These are phyloP conservation scores for Pleurotus pulmonarius DNA, from an alignment of 768 basidiomycete genomes.

Conservation along the genomic window DNA sequence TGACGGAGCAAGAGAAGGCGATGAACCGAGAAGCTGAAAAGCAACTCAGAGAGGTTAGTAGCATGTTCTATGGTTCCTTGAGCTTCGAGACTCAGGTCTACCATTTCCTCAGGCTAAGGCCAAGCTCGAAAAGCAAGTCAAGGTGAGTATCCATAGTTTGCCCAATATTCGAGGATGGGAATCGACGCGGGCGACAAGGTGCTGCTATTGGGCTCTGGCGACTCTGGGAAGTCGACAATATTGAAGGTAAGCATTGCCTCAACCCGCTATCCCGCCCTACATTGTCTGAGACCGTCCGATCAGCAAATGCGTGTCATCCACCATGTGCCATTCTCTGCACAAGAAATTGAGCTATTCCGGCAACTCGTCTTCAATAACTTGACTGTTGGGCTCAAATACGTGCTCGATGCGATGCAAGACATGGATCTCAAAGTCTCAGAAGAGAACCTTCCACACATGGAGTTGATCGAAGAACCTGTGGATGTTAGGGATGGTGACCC, in stretches of 20 bases:
- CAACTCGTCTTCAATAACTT: conserved; percentile 94
- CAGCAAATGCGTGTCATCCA: conserved; percentile 99
- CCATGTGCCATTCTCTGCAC: conserved; percentile 71
- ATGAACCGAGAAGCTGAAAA: conserved; percentile 72
- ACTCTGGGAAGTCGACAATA: conserved; percentile 91
- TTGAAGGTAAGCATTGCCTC: conserved; percentile 54
- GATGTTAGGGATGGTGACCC: conserved; percentile 80
- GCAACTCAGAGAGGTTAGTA: conserved; percentile 67
- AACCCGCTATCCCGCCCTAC: neutral
- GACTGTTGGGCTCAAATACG: conserved; percentile 75
- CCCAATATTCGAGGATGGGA: neutral
- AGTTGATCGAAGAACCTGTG: conserved; percentile 59
- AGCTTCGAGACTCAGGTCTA: neutral
- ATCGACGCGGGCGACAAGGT: conserved; percentile 42
- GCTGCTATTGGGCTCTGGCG: conserved; percentile 87
- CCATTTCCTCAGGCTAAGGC: conserved; percentile 57
- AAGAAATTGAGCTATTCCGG: conserved; percentile 85
- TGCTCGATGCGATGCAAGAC: conserved; percentile 87
- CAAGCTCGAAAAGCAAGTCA: conserved; percentile 69
- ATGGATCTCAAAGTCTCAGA: conserved; percentile 74
- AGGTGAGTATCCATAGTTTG: conserved; percentile 38
- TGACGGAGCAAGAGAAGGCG: conserved; percentile 66
- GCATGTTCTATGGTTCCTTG: neutral
- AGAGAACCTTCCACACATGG: conserved; percentile 53
- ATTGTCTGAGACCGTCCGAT: neutral